Conservation (phyloP, 1,284 basidiomycete genomes). For the Ganoderma resinaceum region DNA sequence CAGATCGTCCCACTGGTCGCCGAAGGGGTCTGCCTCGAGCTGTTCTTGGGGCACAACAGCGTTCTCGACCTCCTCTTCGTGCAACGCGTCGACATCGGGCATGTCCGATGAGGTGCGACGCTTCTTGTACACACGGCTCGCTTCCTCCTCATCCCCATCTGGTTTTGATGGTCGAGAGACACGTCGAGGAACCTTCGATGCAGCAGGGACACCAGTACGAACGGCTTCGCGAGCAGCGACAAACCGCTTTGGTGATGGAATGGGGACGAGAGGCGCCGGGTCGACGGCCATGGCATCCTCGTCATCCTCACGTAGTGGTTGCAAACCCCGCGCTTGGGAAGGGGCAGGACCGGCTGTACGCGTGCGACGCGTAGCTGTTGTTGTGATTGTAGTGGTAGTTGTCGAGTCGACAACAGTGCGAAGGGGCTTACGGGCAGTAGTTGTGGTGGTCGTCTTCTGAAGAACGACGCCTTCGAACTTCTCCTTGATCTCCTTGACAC, state of each 20-base stretch:
- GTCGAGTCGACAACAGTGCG: constrained; percentile 31
- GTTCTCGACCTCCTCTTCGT: constrained; percentile 45
- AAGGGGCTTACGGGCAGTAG: constrained; percentile 36
- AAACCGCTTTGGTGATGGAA: constrained; percentile 39
- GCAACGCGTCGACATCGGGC: constrained; percentile 58
- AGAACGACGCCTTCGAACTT: constrained; percentile 65
- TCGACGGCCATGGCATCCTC: constrained; percentile 62
- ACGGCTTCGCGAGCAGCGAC: constrained; percentile 37
- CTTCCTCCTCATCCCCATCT: constrained; percentile 48
- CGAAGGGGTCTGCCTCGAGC: constrained; percentile 63
- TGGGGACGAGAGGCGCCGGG: constrained; percentile 32
- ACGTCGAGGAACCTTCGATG: constrained; percentile 30
- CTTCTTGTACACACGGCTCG: constrained; percentile 69
- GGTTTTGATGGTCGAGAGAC: constrained; percentile 29
- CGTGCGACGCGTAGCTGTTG: constrained; percentile 39
- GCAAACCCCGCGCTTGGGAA: constrained; percentile 14
- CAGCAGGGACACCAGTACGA: constrained; percentile 17
- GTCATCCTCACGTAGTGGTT: constrained; percentile 46
- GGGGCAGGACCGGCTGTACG: constrained; percentile 26
- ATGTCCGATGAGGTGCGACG: constrained; percentile 74
- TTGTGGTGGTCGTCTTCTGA: constrained; percentile 49
- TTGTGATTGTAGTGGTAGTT: constrained; percentile 43
- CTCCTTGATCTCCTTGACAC: constrained; percentile 47
- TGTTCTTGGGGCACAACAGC: constrained; percentile 36
- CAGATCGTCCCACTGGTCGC: constrained; percentile 84